Evolutionary conservation across 768 basidiomycete species (phyloP), one percentile per base, ranked within the genome.

Genomic region (Cytidiella melzeri): DNA sequence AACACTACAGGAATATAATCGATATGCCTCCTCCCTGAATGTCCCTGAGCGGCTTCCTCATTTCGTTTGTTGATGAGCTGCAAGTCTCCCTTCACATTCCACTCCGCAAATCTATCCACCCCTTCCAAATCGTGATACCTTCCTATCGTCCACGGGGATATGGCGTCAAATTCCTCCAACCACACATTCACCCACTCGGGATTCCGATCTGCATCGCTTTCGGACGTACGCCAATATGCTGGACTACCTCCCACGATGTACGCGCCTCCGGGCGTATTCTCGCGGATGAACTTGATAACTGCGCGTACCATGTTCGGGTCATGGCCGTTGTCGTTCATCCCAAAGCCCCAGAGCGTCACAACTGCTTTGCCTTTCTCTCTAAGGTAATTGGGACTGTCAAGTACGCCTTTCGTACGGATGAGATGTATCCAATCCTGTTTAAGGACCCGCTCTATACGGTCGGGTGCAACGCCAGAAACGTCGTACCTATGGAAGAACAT

Each of bases 1-100:
- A 85, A 74, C 4, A 91, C 78, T 7, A 90, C 86, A 1, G 90
- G 90, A n/a, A 91, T 75, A 61, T 90, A 92, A 62, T 88, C 85
- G 19, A 89, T 72, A 60, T 75, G 82, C 57, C 73, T 73, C 23
- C 67, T 52, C 11, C 48, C 52, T 18, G 43, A 43, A 11, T 54
- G 41, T 39, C 48, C 57, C 7, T 47, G 24, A 25, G 56, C 57
- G 5, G 61, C 61, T 45, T 70, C 67, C 37, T 76, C 71, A 53
- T 71, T 75, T 19, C 75, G 69, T 47, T 66, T 66, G 57, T 66
- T 75, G 39, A 92, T 69, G 23, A 81, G 63, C 36, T 81, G 79
- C 2, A 80, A 65, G 62, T 92, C 90, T 0, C 67, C 75, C 45
- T 76, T 80, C 64, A 87, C 79, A 42, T 75, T 80, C 9, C 73